A percentile compares a stretch with the other conserved stretches of the same genome.
Evolutionary conservation across 345 rosid genomes (phyloP).

Genomic region (Brassica napus): DNA sequence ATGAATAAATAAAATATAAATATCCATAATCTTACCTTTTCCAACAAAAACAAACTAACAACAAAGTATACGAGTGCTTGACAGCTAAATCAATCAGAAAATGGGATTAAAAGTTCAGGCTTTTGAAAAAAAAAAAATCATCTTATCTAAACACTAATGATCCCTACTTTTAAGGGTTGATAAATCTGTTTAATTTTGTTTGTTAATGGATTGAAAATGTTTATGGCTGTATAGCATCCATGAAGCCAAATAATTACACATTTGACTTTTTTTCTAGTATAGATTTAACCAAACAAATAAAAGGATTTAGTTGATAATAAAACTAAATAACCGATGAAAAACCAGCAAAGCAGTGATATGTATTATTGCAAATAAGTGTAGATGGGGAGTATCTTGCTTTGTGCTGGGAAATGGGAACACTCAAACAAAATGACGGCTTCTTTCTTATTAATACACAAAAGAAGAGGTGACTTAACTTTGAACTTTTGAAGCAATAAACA

Average conservation of each 20-base stretch:
- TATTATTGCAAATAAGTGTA: not conserved
- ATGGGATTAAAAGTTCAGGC: not conserved
- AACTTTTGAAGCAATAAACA: not conserved
- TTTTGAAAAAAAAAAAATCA: not conserved
- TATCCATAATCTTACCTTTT: not conserved
- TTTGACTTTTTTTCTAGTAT: not conserved
- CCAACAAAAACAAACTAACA: not conserved
- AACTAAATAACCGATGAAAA: not conserved
- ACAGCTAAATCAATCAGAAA: slow-evolving; percentile 1
- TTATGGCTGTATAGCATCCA: not conserved
- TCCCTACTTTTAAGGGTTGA: not conserved
- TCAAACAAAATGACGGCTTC: not conserved
- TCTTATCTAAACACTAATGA: not conserved
- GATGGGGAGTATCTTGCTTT: not conserved
- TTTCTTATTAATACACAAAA: not conserved
- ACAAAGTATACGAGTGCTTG: not conserved
- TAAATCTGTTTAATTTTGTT: not conserved
- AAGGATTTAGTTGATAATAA: not conserved
- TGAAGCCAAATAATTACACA: slow-evolving; percentile 6
- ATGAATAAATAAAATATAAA: not conserved
- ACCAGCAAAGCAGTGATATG: not conserved
- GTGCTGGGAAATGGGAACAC: slow-evolving; percentile 5
- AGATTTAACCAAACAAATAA: not conserved
- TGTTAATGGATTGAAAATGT: not conserved
- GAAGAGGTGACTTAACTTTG: not conserved